A percentile compares a stretch with the other conserved stretches of the same genome.
Evolutionary conservation across 768 basidiomycete species (phyloP).

Genomic region (Suillus variegatus): DNA sequence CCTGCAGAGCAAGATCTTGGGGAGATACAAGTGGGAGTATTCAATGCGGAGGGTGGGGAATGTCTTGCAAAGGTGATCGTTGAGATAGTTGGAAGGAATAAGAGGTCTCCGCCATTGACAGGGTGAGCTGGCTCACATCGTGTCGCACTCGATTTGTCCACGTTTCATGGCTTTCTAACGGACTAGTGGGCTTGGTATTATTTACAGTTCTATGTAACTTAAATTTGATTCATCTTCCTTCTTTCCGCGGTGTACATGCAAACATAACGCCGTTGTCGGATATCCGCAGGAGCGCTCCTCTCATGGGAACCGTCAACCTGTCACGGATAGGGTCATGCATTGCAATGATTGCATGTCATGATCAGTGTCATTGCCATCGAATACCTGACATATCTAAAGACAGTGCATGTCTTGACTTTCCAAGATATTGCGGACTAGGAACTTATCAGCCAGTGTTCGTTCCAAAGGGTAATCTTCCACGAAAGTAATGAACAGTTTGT

Average conservation of each 20-base stretch:
- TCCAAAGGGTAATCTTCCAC: neutral
- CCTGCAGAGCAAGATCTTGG: constrained; percentile 54
- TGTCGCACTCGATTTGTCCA: neutral
- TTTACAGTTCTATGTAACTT: constrained; percentile 23
- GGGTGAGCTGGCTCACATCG: constrained; percentile 28
- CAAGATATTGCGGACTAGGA: neutral
- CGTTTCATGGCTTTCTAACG: constrained; percentile 7
- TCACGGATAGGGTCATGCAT: neutral
- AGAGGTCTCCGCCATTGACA: constrained; percentile 24
- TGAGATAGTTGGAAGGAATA: constrained; percentile 49
- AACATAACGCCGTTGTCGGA: neutral
- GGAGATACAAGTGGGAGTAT: constrained; percentile 56
- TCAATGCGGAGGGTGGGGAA: constrained; percentile 45
- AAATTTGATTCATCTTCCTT: constrained; percentile 9
- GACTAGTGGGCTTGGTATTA: constrained; percentile 20
- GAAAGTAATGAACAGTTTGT: constrained; percentile 10
- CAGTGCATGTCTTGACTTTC: neutral
- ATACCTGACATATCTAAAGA: neutral
- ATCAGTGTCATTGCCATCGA: neutral
- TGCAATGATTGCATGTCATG: neutral
- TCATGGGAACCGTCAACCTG: neutral
- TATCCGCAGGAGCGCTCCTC: neutral
- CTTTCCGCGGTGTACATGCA: neutral
- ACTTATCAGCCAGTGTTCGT: neutral
- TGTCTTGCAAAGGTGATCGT: constrained; percentile 57